Evolutionary conservation across 2,329 filamentous ascomycete genomes (phyloP).

Genomic region (Bipolaris sorokiniana): DNA sequence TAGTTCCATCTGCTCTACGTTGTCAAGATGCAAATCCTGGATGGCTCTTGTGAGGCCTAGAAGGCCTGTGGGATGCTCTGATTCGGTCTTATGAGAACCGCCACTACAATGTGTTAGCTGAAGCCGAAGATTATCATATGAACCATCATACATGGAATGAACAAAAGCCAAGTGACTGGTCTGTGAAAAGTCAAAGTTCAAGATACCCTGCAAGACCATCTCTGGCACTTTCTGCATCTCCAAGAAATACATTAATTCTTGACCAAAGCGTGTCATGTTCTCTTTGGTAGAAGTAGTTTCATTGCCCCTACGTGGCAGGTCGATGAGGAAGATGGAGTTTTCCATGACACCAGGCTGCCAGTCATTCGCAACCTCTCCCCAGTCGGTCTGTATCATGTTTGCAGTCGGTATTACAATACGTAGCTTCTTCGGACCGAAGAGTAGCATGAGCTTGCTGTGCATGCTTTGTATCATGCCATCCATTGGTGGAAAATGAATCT

Average conservation of each 20-base stretch:
- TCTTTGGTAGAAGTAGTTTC: conserved; percentile 31
- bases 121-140: neutral
- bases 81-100: conserved; percentile 40
- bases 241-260: conserved; percentile 74
- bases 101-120: conserved; percentile 32
- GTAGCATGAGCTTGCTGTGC: conserved; percentile 92
- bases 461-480: conserved; percentile 72
- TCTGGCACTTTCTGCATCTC: conserved; percentile 68
- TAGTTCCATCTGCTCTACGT: conserved; percentile 63
- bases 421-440: conserved; percentile 77
- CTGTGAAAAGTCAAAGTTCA: conserved; percentile 79
- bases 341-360: conserved; percentile 45
- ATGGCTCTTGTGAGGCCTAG: conserved; percentile 75
- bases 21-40: conserved; percentile 30
- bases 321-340: conserved; percentile 82
- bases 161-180: conserved; percentile 79
- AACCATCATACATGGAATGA: conserved; percentile 75
- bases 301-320: conserved; percentile 69
- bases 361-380: conserved; percentile 74
- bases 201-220: conserved; percentile 69
- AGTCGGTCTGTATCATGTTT: conserved; percentile 85
- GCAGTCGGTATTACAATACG: conserved; percentile 86
- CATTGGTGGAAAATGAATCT: conserved; percentile 83
- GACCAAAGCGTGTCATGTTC: conserved; percentile 64
- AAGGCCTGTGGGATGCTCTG: conserved; percentile 67